These are phyloP conservation scores for Melastoma candidum DNA, from an alignment of 441 rosid genomes.

Conservation along the genomic window DNA sequence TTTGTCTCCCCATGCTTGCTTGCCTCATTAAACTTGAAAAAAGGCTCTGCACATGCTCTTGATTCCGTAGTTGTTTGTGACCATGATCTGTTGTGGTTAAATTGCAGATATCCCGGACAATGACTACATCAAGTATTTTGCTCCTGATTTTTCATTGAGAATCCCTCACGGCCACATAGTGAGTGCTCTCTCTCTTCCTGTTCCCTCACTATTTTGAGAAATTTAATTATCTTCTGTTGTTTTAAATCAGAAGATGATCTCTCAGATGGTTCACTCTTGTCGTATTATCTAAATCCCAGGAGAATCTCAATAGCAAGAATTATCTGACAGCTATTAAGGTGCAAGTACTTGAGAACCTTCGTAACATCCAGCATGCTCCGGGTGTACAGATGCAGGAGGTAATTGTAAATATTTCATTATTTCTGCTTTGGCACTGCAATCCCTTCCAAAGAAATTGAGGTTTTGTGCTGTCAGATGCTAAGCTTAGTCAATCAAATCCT, in stretches of 20 bases:
- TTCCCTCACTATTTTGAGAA: background rate
- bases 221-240: background rate
- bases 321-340: slow-evolving; percentile 73
- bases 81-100: too few species aligned
- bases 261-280: slow-evolving; percentile 9
- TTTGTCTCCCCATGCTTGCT: too few species aligned
- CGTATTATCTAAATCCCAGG: slow-evolving; percentile 40
- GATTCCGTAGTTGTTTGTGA: too few species aligned
- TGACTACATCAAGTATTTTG: slow-evolving; percentile 78
- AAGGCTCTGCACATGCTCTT: too few species aligned
- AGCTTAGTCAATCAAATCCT: too few species aligned
- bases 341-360: slow-evolving; percentile 87
- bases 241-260: background rate
- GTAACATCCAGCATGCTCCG: slow-evolving; percentile 91
- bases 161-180: slow-evolving; percentile 79
- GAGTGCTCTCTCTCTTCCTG: slow-evolving; percentile 19
- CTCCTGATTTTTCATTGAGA: slow-evolving; percentile 75
- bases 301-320: slow-evolving; percentile 80
- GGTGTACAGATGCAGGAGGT: slow-evolving; percentile 98
- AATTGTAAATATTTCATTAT: slow-evolving; percentile 7
- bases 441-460: background rate
- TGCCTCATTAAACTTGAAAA: too few species aligned
- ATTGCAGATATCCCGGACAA: slow-evolving; percentile 90
- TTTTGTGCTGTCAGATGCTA: background rate
- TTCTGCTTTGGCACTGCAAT: background rate